These are phyloP conservation scores for Penicillium diatomitis DNA, from an alignment of 495 filamentous ascomycete genomes.

Conservation along the genomic window DNA sequence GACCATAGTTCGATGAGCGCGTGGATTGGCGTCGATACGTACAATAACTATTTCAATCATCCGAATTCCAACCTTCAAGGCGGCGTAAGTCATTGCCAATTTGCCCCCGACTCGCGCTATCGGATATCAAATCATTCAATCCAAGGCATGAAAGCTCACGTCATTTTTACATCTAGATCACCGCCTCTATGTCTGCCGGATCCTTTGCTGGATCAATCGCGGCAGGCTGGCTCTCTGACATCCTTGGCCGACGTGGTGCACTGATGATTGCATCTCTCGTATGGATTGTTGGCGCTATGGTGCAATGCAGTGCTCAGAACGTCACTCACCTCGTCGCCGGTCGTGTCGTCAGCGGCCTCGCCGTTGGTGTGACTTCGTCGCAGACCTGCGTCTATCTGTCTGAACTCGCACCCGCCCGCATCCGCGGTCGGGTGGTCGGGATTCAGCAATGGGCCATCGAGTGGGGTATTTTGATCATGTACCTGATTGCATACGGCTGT, in stretches of 20 bases:
- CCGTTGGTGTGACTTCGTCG: conserved; percentile 66
- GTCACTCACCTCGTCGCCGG: conserved; percentile 59
- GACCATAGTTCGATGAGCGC: conserved; percentile 51
- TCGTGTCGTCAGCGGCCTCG: conserved; percentile 61
- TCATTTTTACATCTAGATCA: conserved; percentile 29
- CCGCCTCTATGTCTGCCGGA: conserved; percentile 54
- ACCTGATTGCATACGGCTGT: conserved; percentile 52
- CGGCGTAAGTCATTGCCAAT: conserved; percentile 21
- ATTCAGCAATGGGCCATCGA: conserved; percentile 73
- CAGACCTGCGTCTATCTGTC: conserved; percentile 78
- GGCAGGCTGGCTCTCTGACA: conserved; percentile 59
- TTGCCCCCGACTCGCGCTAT: background rate
- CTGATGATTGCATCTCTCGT: conserved; percentile 58
- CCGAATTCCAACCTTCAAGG: conserved; percentile 56
- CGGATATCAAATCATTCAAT: background rate
- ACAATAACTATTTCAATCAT: conserved; percentile 56
- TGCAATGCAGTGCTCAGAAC: conserved; percentile 54
- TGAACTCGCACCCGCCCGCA: conserved; percentile 59
- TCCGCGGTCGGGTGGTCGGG: conserved; percentile 59
- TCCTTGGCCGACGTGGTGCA: conserved; percentile 52
- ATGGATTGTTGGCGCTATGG: conserved; percentile 61
- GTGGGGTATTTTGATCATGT: conserved; percentile 59
- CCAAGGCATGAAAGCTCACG: background rate
- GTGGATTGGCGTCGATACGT: conserved; percentile 61
- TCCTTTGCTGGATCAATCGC: conserved; percentile 55